Conservation (phyloP, 192 early-diverging fungal genomes). For the Pecoramyces ruminantium region DNA sequence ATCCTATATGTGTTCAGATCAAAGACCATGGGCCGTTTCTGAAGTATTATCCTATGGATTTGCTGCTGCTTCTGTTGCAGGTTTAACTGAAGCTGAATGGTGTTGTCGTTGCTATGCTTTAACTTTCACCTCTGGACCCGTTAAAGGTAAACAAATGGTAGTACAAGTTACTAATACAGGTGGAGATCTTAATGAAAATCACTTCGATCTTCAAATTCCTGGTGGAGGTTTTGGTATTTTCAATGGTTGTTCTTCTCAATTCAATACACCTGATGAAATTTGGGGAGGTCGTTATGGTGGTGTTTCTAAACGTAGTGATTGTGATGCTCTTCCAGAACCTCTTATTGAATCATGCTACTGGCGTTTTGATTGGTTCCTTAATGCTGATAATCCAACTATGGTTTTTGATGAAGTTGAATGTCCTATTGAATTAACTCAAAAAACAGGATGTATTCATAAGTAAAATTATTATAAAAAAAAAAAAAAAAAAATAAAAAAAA, state of each 20-base stretch:
- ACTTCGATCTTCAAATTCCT: slow-evolving; percentile 3
- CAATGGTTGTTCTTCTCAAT: slow-evolving; percentile 1
- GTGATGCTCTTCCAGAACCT: background rate
- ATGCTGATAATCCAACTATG: background rate
- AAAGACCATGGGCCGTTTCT: background rate
- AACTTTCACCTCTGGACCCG: slow-evolving; percentile 1
- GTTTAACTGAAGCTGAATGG: background rate
- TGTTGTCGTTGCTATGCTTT: slow-evolving; percentile 1
- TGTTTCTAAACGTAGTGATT: background rate
- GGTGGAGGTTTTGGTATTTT: slow-evolving; percentile 2
- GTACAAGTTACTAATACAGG: slow-evolving; percentile 1
- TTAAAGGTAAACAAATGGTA: background rate
- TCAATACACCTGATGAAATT: background rate
- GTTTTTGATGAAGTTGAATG: background rate
- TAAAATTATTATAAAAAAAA: too few relatives aligned
- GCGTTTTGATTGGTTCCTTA: slow-evolving; percentile 1
- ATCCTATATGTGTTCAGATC: slow-evolving; percentile 1
- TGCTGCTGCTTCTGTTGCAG: background rate
- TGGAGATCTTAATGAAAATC: background rate
- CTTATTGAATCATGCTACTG: background rate
- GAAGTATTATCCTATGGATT: background rate
- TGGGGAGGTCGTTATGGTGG: slow-evolving; percentile 1
- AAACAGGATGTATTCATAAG: slow-evolving; percentile 1
- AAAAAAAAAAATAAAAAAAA: too few relatives aligned
- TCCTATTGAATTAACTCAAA: background rate